Evolutionary conservation across 1,284 basidiomycete species (phyloP), one percentile per base, ranked within the genome.

Genomic region (Coniophora puteana): DNA sequence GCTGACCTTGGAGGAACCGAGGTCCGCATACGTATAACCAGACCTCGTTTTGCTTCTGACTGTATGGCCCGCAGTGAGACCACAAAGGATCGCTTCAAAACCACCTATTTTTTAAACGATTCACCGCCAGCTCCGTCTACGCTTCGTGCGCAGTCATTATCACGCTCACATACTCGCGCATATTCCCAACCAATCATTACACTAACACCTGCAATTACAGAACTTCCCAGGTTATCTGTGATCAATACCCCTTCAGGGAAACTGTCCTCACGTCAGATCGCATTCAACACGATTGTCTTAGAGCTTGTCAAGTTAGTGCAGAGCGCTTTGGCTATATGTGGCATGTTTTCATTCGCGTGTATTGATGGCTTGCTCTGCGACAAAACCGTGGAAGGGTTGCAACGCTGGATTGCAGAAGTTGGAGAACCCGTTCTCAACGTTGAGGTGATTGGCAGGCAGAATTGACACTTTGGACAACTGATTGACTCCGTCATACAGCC

Each of bases 301-400:
- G 83, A 88, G 54, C 69, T 90, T 18, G 78, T 90, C 43, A 80
- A 76, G 53, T 65, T 87, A 41, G 61, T 89, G 14, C 87, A 90
- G 54, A 75, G 77, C 12, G 75, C 74, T 12, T 70, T 90, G 17
- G 64, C 71, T 28, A 69, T 89, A 32, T 90, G 82, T 57, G 86
- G 84, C 38, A 65, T 83, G 62, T 85, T 79, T 46, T 61, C 53
- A 24, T 45, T 73, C 48, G n/a, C n/a, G n/a, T n/a, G n/a, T n/a
- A n/a, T n/a, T n/a, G 66, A 89, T 57, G 87, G 87, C 1, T 65
- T 90, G 12, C 62, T 90, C 14, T 90, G 87, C 56, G 85, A 90
- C 57, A 61, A 69, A 10, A 87, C 86, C 0, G 74, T 84, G 26
- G 76, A 82, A 33, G 84, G 78, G 3, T 74, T 90, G 27, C 68